Evolutionary conservation across 345 rosid species (phyloP).

Genomic region (Brassica cretica): DNA sequence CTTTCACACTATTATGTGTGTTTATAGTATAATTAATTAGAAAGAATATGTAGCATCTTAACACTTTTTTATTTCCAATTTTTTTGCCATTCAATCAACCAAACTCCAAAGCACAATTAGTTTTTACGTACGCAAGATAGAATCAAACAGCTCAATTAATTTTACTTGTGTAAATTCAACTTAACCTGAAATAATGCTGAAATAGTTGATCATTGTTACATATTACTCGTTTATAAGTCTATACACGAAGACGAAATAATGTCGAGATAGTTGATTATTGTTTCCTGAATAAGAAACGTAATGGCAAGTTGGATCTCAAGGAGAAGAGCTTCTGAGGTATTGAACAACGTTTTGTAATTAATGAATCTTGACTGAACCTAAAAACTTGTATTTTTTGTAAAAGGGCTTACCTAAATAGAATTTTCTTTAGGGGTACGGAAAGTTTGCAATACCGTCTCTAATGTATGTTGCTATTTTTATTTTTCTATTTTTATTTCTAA

Average conservation of each 20-base stretch:
- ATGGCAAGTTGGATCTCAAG: background rate
- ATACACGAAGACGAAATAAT: constrained; percentile 15
- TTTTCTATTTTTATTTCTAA: too few species aligned
- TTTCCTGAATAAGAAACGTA: background rate
- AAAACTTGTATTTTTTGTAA: too few species aligned
- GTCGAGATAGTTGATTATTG: constrained; percentile 12
- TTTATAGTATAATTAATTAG: background rate
- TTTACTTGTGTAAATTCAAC: constrained; percentile 10
- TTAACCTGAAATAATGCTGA: constrained; percentile 18
- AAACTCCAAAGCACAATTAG: background rate
- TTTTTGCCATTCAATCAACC: background rate
- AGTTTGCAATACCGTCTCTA: background rate
- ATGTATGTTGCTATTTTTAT: too few species aligned
- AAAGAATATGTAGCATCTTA: background rate
- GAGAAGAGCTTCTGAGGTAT: constrained; percentile 8
- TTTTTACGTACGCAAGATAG: background rate
- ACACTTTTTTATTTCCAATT: background rate
- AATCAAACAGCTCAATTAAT: background rate
- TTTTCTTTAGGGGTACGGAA: constrained; percentile 2
- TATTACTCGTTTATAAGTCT: constrained; percentile 1
- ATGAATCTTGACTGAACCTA: constrained; percentile 19
- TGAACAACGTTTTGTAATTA: background rate
- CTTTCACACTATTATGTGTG: background rate
- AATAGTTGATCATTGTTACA: background rate
- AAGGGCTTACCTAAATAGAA: background rate